Evolutionary conservation across 2,329 filamentous ascomycete species (phyloP).

Genomic region (Fusarium secorum): DNA sequence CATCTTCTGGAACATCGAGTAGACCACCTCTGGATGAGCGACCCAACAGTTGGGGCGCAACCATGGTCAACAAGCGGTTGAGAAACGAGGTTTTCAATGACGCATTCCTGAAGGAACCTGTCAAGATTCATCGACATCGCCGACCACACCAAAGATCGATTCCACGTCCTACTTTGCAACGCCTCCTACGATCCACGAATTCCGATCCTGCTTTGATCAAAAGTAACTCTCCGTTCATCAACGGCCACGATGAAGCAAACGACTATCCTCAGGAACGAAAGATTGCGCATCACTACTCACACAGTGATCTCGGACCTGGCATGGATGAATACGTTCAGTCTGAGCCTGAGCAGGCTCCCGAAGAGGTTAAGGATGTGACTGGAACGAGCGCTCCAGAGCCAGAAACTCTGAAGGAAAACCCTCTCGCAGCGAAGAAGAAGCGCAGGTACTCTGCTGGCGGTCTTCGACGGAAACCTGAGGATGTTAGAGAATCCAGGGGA

Average conservation of each 20-base stretch:
- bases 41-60: conserved; percentile 84
- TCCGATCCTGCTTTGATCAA: conserved; percentile 54
- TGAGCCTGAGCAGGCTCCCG: conserved; percentile 47
- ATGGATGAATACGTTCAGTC: conserved; percentile 37
- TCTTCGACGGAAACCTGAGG: conserved; percentile 74
- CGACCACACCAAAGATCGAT: conserved; percentile 73
- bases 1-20: conserved; percentile 9
- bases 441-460: conserved; percentile 89
- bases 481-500: conserved; percentile 75
- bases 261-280: conserved; percentile 13
- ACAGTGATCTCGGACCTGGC: conserved; percentile 47
- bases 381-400: conserved; percentile 72
- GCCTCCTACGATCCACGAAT: conserved; percentile 54
- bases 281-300: conserved; percentile 38
- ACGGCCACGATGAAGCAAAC: neutral
- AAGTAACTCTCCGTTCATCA: conserved; percentile 24
- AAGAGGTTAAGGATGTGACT: conserved; percentile 61
- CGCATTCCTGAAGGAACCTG: conserved; percentile 84
- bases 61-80: conserved; percentile 85
- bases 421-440: conserved; percentile 57
- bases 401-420: conserved; percentile 58
- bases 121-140: conserved; percentile 80
- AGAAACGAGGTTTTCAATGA: conserved; percentile 93
- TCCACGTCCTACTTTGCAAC: conserved; percentile 59
- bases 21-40: conserved; percentile 60